Evolutionary conservation across 2,329 filamentous ascomycete genomes (phyloP), one percentile per base, ranked within the genome.

Genomic region (Calonectria ilicicola): DNA sequence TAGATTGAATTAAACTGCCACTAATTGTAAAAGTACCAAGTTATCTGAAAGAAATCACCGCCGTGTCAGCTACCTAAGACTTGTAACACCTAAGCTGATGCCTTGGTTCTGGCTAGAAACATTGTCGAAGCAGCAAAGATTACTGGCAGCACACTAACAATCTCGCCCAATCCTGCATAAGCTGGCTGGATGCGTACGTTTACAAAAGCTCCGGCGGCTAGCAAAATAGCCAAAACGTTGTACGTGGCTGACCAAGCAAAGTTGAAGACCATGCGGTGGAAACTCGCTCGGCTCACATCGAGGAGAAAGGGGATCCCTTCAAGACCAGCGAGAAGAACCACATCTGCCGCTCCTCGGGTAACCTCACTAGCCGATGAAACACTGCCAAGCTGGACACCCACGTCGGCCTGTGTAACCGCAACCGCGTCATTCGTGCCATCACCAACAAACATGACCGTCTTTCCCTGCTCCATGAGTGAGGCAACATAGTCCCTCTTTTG

Each of bases 341-440:
- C 88, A 74, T 92, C 90, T 0, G 91, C 89, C 0, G 89, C 88
- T 27, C 84, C 85, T 44, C 87, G 83, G 0, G 90, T 89, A 19
- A 92, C 84, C 49, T 92, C 90, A 7, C 86, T 88, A n/a, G 79
- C 76, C 4, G 79, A 80, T 12, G 32, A 32, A 23, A 56, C 51
- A 14, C 51, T 56, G 70, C 86, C 86, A 73, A 93, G 86, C 70
- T 92, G 89, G 0, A 92, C 85, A 42, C 91, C 91, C n/a, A 93
- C 84, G 44, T 88, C 85, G 27, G 92, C 90, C 76, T 90, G 87
- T 3, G 90, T 88, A 4, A 93, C 85, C 1, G 91, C 91, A 5
- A 89, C 85, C 0, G 91, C 90, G 77, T 93, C 91, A 78, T 93
- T 93, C 9, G 90, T 91, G 14, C 91, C 91, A 75, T 93, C 91